Evolutionary conservation across 1,284 basidiomycete species (phyloP).

Genomic region (Austroboletus rostrupii): DNA sequence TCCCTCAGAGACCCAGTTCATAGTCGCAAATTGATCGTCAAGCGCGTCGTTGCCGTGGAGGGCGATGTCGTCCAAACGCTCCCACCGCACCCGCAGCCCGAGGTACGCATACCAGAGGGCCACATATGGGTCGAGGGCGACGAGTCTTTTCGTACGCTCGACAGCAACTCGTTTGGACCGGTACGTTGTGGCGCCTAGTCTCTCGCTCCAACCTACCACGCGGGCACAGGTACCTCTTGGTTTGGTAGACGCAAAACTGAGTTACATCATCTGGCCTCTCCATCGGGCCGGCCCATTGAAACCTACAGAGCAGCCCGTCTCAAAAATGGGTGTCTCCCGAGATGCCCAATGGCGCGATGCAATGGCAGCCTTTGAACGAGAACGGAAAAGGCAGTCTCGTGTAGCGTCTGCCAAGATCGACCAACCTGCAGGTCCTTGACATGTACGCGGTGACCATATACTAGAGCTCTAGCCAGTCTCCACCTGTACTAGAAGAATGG

Average conservation of each 20-base stretch:
- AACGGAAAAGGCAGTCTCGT: constrained; percentile 41
- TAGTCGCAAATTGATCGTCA: constrained; percentile 52
- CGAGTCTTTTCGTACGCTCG: constrained; percentile 46
- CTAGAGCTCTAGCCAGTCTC: too few species aligned
- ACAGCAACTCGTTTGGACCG: constrained; percentile 72
- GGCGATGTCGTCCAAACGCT: constrained; percentile 65
- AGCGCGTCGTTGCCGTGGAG: constrained; percentile 63
- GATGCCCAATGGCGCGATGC: constrained; percentile 42
- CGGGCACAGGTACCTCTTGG: constrained; percentile 51
- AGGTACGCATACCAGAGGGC: constrained; percentile 55
- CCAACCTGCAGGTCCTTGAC: constrained; percentile 4
- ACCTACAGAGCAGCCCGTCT: constrained; percentile 21
- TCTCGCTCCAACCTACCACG: not conserved
- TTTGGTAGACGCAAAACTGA: constrained; percentile 59
- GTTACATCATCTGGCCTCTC: constrained; percentile 60
- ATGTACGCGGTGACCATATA: not conserved
- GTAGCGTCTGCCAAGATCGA: constrained; percentile 27
- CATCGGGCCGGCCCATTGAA: constrained; percentile 46
- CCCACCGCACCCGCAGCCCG: constrained; percentile 62
- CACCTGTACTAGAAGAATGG: too few species aligned
- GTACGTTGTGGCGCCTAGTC: constrained; percentile 35
- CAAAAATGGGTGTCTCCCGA: constrained; percentile 22
- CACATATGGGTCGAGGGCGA: constrained; percentile 74
- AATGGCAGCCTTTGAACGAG: constrained; percentile 44
- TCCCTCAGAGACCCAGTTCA: constrained; percentile 64